Conservation (phyloP, 495 filamentous ascomycete genomes). For the Tuber calosporum region DNA sequence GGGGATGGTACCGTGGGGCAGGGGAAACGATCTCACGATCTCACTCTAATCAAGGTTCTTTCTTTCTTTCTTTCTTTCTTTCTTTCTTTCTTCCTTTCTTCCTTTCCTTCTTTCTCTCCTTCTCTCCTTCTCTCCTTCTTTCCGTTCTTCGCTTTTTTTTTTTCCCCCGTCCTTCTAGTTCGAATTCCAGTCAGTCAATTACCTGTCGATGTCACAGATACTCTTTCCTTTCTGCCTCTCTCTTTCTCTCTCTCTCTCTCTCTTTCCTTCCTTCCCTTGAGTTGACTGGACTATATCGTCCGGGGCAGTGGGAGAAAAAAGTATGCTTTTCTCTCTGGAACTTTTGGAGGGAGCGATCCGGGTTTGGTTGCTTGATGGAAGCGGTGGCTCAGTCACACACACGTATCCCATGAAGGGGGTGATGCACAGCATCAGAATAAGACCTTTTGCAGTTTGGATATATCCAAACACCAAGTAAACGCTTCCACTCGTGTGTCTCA, state of each 20-base stretch:
- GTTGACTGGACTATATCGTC: neutral
- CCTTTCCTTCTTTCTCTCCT: neutral
- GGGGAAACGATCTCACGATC: neutral
- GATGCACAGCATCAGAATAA: neutral
- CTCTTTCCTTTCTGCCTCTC: neutral
- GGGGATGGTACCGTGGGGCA: neutral
- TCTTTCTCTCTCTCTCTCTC: too few species aligned
- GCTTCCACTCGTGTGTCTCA: neutral
- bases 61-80: neutral
- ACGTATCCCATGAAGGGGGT: conserved; percentile 6
- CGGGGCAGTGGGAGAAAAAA: neutral
- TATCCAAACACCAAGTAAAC: neutral
- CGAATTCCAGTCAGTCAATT: neutral
- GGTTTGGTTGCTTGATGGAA: conserved; percentile 24
- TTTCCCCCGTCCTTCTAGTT: neutral
- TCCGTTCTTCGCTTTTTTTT: neutral
- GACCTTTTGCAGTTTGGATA: neutral
- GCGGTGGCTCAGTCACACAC: conserved; percentile 36
- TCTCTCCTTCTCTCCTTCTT: too few species aligned
- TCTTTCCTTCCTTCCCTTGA: neutral
- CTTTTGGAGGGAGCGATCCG: conserved; percentile 16
- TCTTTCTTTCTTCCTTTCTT: neutral
- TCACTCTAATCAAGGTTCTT: neutral
- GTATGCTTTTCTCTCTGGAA: neutral
- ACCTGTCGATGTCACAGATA: neutral